Percentiles rank a stretch among this genome's conserved stretches.
These are phyloP conservation scores for Fusarium clavum DNA, from an alignment of 2,329 filamentous ascomycete genomes.

Conservation along the genomic window DNA sequence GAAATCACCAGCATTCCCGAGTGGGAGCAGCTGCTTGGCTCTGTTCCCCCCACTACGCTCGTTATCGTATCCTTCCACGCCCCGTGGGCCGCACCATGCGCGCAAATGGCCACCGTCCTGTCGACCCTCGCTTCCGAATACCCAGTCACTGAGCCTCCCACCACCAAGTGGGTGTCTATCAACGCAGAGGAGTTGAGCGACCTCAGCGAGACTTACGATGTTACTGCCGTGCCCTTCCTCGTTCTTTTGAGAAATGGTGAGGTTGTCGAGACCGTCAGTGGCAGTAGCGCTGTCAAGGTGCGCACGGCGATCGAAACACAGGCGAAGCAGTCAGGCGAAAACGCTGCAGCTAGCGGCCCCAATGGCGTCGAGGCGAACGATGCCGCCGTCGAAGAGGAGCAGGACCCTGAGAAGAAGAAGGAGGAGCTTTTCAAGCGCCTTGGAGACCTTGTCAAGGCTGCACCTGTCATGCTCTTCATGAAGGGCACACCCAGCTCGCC, in stretches of 20 bases:
- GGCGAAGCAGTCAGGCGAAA: slow-evolving; percentile 62
- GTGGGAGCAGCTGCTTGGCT: slow-evolving; percentile 76
- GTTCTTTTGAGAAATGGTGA: slow-evolving; percentile 82
- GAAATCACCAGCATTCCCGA: slow-evolving; percentile 80
- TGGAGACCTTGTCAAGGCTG: slow-evolving; percentile 88
- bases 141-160: slow-evolving; percentile 72
- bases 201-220: slow-evolving; percentile 91
- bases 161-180: slow-evolving; percentile 86
- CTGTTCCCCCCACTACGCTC: slow-evolving; percentile 76
- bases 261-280: slow-evolving; percentile 86
- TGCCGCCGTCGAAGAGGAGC: slow-evolving; percentile 60
- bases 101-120: slow-evolving; percentile 91
- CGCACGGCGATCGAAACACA: slow-evolving; percentile 87
- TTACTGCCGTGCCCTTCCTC: slow-evolving; percentile 92
- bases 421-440: slow-evolving; percentile 88
- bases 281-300: slow-evolving; percentile 88
- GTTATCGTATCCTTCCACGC: slow-evolving; percentile 94
- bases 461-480: slow-evolving; percentile 99
- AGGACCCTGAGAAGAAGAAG: slow-evolving; percentile 72
- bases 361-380: slow-evolving; percentile 54
- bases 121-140: slow-evolving; percentile 88
- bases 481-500: slow-evolving; percentile 91
- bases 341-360: slow-evolving; percentile 50
- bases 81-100: slow-evolving; percentile 95
- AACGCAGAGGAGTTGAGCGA: slow-evolving; percentile 96